Percentiles rank a stretch among this genome's conserved stretches.
Conservation (phyloP, 2,329 filamentous ascomycete genomes). For the Phaeosphaeriaceae sp. region DNA sequence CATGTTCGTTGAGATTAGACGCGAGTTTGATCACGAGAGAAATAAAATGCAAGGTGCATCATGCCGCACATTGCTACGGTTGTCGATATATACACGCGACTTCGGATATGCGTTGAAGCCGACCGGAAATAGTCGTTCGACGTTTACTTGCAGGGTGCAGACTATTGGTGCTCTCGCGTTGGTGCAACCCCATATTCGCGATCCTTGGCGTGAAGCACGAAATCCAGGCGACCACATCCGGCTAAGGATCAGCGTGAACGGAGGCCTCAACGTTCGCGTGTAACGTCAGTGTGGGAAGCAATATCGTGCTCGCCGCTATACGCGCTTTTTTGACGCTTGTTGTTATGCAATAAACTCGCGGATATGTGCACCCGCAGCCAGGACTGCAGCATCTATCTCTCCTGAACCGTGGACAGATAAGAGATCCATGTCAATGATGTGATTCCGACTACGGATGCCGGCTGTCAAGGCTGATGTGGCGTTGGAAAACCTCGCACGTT, state of each 20-base stretch:
- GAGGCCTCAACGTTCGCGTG: neutral
- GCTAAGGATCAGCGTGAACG: conserved; percentile 8
- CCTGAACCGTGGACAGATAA: neutral
- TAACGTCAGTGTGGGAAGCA: conserved; percentile 14
- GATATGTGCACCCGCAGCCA: neutral
- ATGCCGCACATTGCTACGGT: neutral
- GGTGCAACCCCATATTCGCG: conserved; percentile 8
- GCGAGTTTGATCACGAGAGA: neutral
- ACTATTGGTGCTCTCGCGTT: neutral
- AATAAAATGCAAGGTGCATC: neutral
- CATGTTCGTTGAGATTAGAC: neutral
- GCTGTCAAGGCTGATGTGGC: neutral
- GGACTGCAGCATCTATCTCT: neutral
- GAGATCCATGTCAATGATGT: neutral
- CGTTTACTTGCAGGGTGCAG: neutral
- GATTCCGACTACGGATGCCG: neutral
- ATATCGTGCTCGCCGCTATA: conserved; percentile 18
- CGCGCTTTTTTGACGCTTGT: neutral
- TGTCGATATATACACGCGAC: neutral
- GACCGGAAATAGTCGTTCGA: neutral
- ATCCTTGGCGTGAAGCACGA: conserved; percentile 22
- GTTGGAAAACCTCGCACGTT: neutral
- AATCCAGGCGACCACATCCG: conserved; percentile 6
- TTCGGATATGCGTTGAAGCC: neutral
- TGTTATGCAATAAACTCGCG: neutral